Percentiles rank a stretch among this genome's conserved stretches.
These are phyloP conservation scores for Aspergillus amoenus DNA, from an alignment of 2,329 filamentous ascomycete genomes.

Conservation along the genomic window DNA sequence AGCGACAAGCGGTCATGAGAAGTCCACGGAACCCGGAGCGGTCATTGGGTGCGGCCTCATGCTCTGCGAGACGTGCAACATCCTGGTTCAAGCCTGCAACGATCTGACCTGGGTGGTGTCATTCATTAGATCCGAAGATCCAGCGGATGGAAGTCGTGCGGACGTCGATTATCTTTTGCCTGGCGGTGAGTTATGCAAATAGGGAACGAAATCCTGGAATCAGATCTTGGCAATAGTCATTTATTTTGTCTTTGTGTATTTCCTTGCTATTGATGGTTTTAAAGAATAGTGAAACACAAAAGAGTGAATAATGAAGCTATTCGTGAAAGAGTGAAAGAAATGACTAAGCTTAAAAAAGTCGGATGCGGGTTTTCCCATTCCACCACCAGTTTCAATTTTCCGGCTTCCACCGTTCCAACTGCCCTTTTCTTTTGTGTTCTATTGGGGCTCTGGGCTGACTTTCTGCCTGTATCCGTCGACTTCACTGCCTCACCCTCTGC, in stretches of 20 bases:
- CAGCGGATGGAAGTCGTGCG: conserved; percentile 21
- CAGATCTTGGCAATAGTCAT: neutral
- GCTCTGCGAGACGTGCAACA: conserved; percentile 29
- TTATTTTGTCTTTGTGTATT: neutral
- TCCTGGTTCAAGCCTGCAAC: conserved; percentile 14
- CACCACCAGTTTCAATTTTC: neutral
- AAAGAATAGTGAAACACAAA: neutral
- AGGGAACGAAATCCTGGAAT: neutral
- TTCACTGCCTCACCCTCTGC: neutral
- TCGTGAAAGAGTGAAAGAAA: neutral
- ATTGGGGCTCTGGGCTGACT: conserved; percentile 8
- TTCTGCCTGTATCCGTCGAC: conserved; percentile 5
- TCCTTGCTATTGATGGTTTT: neutral
- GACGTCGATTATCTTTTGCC: conserved; percentile 28
- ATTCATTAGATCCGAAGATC: conserved; percentile 12
- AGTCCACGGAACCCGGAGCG: conserved; percentile 14
- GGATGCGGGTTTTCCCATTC: conserved; percentile 5
- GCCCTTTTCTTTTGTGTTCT: conserved; percentile 1
- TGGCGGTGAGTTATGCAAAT: conserved; percentile 19
- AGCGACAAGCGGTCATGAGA: conserved; percentile 8
- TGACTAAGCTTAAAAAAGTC: neutral
- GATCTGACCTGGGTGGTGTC: conserved; percentile 21
- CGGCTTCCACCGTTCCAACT: neutral
- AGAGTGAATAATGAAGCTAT: neutral
- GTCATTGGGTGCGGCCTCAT: conserved; percentile 27